phyloP scores from a whole-genome alignment of 2,329 filamentous ascomycete genomes.

The Epichloe typhina region DNA sequence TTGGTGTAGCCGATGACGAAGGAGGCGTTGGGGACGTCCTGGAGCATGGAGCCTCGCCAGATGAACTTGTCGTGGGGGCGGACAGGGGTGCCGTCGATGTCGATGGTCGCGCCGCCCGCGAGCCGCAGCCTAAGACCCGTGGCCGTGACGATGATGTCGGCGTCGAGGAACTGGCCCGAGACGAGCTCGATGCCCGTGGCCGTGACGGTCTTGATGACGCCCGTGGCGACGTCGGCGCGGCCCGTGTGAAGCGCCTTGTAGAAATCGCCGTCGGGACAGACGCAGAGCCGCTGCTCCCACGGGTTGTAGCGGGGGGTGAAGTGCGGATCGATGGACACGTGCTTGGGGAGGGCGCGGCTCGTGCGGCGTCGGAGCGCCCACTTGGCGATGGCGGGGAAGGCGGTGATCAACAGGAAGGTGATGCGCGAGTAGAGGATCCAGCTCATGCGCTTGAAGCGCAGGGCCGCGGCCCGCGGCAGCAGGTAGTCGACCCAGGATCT shows the following conservation, averaged over 20 bases:
- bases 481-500: slow-evolving; percentile 10
- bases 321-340: slow-evolving; percentile 37
- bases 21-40: slow-evolving; percentile 46
- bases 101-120: slow-evolving; percentile 30
- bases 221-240: slow-evolving; percentile 32
- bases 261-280: slow-evolving; percentile 41
- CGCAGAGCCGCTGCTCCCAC: slow-evolving; percentile 63
- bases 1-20: slow-evolving; percentile 51
- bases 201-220: slow-evolving; percentile 33
- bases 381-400: too few relatives aligned
- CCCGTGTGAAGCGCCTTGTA: slow-evolving; percentile 28
- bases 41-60: slow-evolving; percentile 50
- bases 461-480: slow-evolving; percentile 27
- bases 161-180: slow-evolving; percentile 33
- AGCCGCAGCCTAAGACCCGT: slow-evolving; percentile 48
- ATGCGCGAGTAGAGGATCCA: slow-evolving; percentile 35
- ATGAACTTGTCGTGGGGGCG: slow-evolving; percentile 33
- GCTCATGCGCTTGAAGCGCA: slow-evolving; percentile 21
- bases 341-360: slow-evolving; percentile 29
- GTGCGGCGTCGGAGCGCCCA: slow-evolving; percentile 33
- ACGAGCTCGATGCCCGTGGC: slow-evolving; percentile 28
- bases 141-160: slow-evolving; percentile 53
- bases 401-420: slow-evolving; percentile 1
- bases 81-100: slow-evolving; percentile 36
- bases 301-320: slow-evolving; percentile 52